Evolutionary conservation across 2,329 filamentous ascomycete genomes (phyloP), one percentile per base, ranked within the genome.

Genomic region (Neophaeococcomyces mojaviensis): DNA sequence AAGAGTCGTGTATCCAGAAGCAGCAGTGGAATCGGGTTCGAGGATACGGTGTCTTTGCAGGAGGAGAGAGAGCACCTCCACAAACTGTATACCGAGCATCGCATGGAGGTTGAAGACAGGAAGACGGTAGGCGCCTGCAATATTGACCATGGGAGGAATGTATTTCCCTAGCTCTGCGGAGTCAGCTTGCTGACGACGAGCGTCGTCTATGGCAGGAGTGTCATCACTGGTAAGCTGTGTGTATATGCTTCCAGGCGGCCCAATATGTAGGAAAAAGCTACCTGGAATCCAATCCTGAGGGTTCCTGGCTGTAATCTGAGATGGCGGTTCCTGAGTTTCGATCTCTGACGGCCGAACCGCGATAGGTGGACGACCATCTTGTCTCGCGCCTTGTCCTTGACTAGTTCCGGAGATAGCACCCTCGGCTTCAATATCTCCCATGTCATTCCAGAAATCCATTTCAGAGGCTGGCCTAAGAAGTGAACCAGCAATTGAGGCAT

Each of bases 141-240:
- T 34, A n/a, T 26, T 39, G 37, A 52, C 30, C 49, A 51, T 54
- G n/a, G 51, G 53, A n/a, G 51, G 55, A 22, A 51, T 43, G 24
- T 39, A 46, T 33, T 46, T 20, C 10, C 32, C 20, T 10, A 28
- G 13, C 8, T 20, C 22, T 28, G 3, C 33, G 3, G 19, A 9
- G n/a, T 34, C 8, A 3, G 12, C 9, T 12, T 15, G 8, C 16
- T 37, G 20, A 13, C 13, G 10, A 12, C 5, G 6, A 15, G 12
- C 20, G 4, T 31, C 15, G 4, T 4, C 13, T 15, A 8, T 5
- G 5, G 4, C 15, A 15, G 18, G 28, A n/a, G 41, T 24, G 9
- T n/a, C 2, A n/a, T 43, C 5, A 2, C 26, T 3, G 18, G 16
- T 12, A 19, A 20, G 20, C 10, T 36, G 33, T n/a, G 6, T n/a